These are phyloP conservation scores for Nakataea oryzae DNA, from an alignment of 2,329 filamentous ascomycete genomes.

Conservation along the genomic window DNA sequence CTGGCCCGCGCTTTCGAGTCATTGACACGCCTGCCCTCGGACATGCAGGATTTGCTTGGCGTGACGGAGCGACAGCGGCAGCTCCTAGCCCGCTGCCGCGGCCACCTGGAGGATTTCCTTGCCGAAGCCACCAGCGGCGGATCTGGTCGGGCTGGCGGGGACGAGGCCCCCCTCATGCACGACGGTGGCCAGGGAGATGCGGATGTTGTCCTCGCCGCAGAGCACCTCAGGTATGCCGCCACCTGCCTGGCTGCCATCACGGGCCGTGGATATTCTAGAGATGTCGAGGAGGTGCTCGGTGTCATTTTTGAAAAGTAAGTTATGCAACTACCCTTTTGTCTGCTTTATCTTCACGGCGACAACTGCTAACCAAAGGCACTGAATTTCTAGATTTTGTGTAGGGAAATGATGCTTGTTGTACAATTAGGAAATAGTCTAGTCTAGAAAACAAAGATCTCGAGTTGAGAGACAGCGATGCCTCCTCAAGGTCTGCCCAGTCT, in stretches of 20 bases:
- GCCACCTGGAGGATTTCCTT: constrained; percentile 65
- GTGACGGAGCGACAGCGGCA: constrained; percentile 84
- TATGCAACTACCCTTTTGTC: neutral
- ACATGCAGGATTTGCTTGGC: constrained; percentile 75
- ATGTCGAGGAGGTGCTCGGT: constrained; percentile 90
- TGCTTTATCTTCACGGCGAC: neutral
- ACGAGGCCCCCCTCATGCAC: neutral
- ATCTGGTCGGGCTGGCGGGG: constrained; percentile 19
- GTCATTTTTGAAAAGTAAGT: constrained; percentile 96
- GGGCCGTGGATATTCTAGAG: constrained; percentile 71
- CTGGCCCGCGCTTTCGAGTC: constrained; percentile 57
- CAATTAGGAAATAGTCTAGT: neutral
- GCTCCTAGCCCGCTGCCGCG: constrained; percentile 63
- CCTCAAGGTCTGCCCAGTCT: neutral
- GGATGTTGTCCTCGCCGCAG: constrained; percentile 84
- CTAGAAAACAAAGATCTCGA: constrained; percentile 1
- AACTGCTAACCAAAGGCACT: neutral
- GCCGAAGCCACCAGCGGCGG: constrained; percentile 27
- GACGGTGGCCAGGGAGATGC: constrained; percentile 34
- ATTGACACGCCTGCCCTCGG: constrained; percentile 61
- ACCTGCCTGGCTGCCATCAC: constrained; percentile 78
- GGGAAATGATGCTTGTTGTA: constrained; percentile 23
- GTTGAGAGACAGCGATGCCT: neutral
- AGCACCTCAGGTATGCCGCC: constrained; percentile 74
- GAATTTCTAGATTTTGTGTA: constrained; percentile 30